These are phyloP conservation scores for Diaporthe eres DNA, from an alignment of 2,329 filamentous ascomycete species.

Conservation along the genomic window DNA sequence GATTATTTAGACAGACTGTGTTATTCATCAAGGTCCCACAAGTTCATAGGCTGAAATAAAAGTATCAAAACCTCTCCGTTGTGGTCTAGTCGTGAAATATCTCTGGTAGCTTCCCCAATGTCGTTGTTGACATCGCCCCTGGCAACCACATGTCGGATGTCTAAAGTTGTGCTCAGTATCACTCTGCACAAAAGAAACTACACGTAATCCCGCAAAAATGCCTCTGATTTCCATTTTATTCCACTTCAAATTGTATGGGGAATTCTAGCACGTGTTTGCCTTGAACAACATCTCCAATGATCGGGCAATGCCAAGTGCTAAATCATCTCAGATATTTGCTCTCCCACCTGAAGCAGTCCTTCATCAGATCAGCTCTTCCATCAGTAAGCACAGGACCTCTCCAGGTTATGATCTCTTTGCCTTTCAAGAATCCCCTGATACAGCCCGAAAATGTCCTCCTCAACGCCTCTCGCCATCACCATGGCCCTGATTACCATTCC, in stretches of 20 bases:
- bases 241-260: not conserved
- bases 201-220: rapidly evolving
- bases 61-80: rapidly evolving
- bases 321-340: not conserved
- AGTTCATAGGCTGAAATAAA: rapidly evolving
- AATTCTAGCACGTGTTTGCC: not conserved
- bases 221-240: rapidly evolving
- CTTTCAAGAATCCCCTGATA: not conserved
- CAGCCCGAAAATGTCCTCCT: not conserved
- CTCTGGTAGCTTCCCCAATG: not conserved
- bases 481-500: not conserved
- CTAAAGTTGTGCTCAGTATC: not conserved
- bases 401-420: not conserved
- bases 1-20: not conserved
- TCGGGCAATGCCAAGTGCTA: not conserved
- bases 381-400: too few relatives aligned
- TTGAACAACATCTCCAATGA: not conserved
- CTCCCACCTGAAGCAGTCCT: not conserved
- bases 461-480: not conserved
- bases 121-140: not conserved
- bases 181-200: not conserved
- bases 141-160: not conserved
- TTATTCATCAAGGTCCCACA: rapidly evolving
- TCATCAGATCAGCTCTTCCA: too few relatives aligned
- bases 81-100: not conserved